These are phyloP conservation scores for Talaromyces proteolyticus DNA, from an alignment of 495 filamentous ascomycete species.

Conservation along the genomic window DNA sequence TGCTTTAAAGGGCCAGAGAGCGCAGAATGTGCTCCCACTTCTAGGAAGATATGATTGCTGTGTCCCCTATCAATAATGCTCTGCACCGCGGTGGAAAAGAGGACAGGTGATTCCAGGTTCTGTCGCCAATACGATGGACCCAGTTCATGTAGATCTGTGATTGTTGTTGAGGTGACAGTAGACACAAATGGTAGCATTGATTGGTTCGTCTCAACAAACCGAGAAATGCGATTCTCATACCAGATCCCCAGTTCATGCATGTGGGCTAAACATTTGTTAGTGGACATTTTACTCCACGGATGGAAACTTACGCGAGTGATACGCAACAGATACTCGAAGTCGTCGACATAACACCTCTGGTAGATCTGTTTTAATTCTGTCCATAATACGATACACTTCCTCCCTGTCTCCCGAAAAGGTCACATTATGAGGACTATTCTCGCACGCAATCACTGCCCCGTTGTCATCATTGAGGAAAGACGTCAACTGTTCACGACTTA, in stretches of 20 bases:
- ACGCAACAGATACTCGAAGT: no score
- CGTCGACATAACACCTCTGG: slow-evolving; percentile 25
- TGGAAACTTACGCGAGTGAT: no score
- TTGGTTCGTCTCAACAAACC: neutral
- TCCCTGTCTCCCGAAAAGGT: slow-evolving; percentile 27
- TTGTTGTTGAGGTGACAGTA: no score
- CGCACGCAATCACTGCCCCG: slow-evolving; percentile 18
- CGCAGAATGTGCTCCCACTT: slow-evolving; percentile 56
- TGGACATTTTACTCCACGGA: no score
- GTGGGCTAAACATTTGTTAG: no score
- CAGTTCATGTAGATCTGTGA: no score
- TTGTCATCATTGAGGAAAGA: slow-evolving; percentile 18
- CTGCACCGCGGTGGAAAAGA: slow-evolving; percentile 19
- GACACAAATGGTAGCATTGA: neutral
- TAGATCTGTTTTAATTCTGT: slow-evolving; percentile 23
- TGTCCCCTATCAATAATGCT: no score
- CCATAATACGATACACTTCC: slow-evolving; percentile 25
- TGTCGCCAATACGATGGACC: slow-evolving; percentile 25
- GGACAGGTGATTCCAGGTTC: slow-evolving; percentile 34
- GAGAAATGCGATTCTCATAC: no score
- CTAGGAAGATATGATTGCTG: slow-evolving; percentile 29
- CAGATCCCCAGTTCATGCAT: no score
- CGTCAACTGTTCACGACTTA: neutral
- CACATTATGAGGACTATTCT: slow-evolving; percentile 25
- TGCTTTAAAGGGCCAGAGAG: no score